A percentile compares a stretch with the other conserved stretches of the same genome.
phyloP scores from a whole-genome alignment of 2,329 filamentous ascomycete species.

The Trichoderma citrinoviride region DNA sequence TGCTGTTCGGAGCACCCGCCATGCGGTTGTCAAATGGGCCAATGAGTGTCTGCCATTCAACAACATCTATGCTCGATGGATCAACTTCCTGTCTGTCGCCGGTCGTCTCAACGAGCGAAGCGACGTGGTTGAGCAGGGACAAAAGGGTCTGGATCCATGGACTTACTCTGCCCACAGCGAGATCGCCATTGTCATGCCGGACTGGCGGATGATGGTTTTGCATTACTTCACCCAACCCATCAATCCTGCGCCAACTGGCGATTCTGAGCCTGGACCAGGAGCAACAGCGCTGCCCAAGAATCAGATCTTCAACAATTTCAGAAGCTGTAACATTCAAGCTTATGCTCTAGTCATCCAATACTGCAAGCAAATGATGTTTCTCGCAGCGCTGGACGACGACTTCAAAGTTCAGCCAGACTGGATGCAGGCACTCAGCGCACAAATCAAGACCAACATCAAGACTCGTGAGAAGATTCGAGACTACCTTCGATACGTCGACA shows the following conservation, averaged over 20 bases:
- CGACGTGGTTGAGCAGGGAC: slow-evolving; percentile 86
- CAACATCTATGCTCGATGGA: slow-evolving; percentile 79
- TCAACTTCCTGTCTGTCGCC: slow-evolving; percentile 78
- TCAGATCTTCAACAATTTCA: slow-evolving; percentile 46
- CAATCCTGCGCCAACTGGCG: slow-evolving; percentile 31
- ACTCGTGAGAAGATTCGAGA: slow-evolving; percentile 58
- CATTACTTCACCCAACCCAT: slow-evolving; percentile 48
- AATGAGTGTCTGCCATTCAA: slow-evolving; percentile 81
- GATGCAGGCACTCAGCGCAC: slow-evolving; percentile 74
- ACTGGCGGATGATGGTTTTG: slow-evolving; percentile 51
- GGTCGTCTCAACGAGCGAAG: slow-evolving; percentile 65
- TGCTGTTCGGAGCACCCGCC: slow-evolving; percentile 71
- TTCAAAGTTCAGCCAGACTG: slow-evolving; percentile 73
- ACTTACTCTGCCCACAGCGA: slow-evolving; percentile 47
- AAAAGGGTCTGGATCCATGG: slow-evolving; percentile 76
- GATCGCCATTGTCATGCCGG: slow-evolving; percentile 43
- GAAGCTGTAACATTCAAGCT: slow-evolving; percentile 48
- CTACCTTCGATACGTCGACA: slow-evolving; percentile 48
- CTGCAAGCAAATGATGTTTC: slow-evolving; percentile 54
- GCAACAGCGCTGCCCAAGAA: slow-evolving; percentile 13
- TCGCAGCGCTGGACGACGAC: slow-evolving; percentile 46
- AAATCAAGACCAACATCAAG: slow-evolving; percentile 66
- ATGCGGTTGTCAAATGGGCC: slow-evolving; percentile 82
- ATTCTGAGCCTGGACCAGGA: slow-evolving; percentile 19
- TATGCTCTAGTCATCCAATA: slow-evolving; percentile 71